These are phyloP conservation scores for Pisolithus marmoratus DNA, from an alignment of 768 basidiomycete species.

Conservation along the genomic window DNA sequence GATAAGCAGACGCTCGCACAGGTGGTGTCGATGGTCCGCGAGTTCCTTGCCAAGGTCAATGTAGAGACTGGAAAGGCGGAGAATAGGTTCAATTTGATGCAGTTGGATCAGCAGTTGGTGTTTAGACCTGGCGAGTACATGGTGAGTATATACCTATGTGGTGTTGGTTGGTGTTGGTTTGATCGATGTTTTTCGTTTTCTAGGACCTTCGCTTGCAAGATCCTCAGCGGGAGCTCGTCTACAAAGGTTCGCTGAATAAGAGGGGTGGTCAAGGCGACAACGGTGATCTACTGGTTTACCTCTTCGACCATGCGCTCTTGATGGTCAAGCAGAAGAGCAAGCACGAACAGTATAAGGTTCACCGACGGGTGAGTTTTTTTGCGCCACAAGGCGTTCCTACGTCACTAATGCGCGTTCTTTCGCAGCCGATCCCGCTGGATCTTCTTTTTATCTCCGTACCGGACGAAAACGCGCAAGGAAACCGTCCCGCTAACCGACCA, in stretches of 20 bases:
- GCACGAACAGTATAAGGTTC: constrained; percentile 88
- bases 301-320: constrained; percentile 94
- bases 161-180: neutral
- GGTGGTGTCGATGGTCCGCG: constrained; percentile 70
- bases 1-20: constrained; percentile 77
- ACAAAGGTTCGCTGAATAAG: constrained; percentile 86
- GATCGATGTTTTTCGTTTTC: neutral
- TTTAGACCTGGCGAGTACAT: constrained; percentile 90
- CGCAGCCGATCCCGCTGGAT: constrained; percentile 92
- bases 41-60: constrained; percentile 85
- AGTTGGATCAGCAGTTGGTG: constrained; percentile 86
- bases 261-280: constrained; percentile 71
- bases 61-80: constrained; percentile 92
- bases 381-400: neutral
- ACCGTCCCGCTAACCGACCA: constrained; percentile 36
- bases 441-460: constrained; percentile 77
- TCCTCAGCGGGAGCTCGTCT: constrained; percentile 85
- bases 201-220: constrained; percentile 85
- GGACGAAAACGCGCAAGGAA: constrained; percentile 47
- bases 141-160: constrained; percentile 38
- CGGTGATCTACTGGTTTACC: constrained; percentile 87
- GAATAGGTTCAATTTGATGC: constrained; percentile 91
- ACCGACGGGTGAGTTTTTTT: constrained; percentile 67
- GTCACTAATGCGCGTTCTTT: constrained; percentile 3
- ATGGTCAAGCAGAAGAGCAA: constrained; percentile 95